Conservation (phyloP, 805 yeast species). For the Candida orba region DNA sequence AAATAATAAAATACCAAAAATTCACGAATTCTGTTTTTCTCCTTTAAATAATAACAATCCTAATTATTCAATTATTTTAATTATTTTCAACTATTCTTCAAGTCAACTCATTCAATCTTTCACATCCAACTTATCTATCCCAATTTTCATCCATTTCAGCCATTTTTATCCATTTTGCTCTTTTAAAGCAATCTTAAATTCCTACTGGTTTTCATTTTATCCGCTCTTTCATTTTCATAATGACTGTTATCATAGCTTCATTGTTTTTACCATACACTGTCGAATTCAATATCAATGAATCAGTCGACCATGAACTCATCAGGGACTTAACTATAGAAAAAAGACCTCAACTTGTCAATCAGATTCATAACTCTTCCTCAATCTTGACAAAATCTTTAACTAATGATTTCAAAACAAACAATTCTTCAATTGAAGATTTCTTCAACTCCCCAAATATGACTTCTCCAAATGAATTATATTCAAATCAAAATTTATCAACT, state of each 20-base stretch:
- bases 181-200: not conserved
- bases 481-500: not conserved
- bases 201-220: not conserved
- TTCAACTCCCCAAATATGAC: constrained; percentile 11
- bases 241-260: constrained; percentile 68
- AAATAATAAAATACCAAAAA: too few species aligned
- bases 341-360: not conserved
- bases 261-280: constrained; percentile 72
- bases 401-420: constrained; percentile 7
- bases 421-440: constrained; percentile 22
- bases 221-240: constrained; percentile 18
- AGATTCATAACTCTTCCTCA: constrained; percentile 4
- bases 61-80: too few species aligned
- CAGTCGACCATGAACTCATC: constrained; percentile 23
- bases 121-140: too few species aligned
- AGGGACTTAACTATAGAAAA: constrained; percentile 19
- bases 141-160: not conserved
- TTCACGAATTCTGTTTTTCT: too few species aligned
- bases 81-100: too few species aligned
- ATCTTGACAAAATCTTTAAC: constrained; percentile 17
- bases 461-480: constrained; percentile 1
- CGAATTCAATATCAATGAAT: constrained; percentile 37
- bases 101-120: too few species aligned
- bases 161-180: not conserved
- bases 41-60: too few species aligned